Percentiles rank a stretch among this genome's conserved stretches.
These are phyloP conservation scores for Oryza punctata DNA, from an alignment of 176 grass and related monocot genomes.

Conservation along the genomic window DNA sequence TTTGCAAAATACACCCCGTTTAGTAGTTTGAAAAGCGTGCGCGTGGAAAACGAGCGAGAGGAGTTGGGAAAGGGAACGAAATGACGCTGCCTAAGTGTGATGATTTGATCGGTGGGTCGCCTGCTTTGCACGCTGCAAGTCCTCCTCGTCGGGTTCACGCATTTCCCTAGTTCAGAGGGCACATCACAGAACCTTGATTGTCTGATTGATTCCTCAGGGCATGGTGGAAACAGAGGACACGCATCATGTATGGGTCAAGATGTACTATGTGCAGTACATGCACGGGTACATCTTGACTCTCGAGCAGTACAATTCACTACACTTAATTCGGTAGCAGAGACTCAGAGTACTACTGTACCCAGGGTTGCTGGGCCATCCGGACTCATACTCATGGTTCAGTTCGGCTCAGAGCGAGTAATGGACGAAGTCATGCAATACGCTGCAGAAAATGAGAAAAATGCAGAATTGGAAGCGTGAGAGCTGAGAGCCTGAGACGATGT, in stretches of 20 bases:
- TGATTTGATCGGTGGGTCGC: neutral
- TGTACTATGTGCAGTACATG: too few species aligned
- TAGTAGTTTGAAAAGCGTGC: too few species aligned
- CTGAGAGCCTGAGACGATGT: neutral
- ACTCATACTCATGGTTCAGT: neutral
- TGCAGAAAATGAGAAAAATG: neutral
- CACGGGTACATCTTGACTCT: neutral
- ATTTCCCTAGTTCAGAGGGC: slow-evolving; percentile 25
- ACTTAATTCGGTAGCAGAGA: neutral
- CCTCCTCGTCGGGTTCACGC: slow-evolving; percentile 12
- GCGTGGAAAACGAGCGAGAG: too few species aligned
- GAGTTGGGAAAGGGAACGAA: too few species aligned
- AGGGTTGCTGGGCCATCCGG: neutral
- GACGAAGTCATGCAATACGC: neutral
- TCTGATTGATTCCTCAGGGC: neutral
- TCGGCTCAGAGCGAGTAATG: neutral
- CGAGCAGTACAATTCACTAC: neutral
- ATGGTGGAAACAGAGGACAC: neutral
- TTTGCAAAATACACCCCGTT: too few species aligned
- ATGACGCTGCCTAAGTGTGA: too few species aligned
- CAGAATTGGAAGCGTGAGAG: neutral
- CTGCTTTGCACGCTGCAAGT: neutral
- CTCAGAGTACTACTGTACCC: neutral
- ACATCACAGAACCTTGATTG: neutral
- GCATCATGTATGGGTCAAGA: neutral